These are phyloP conservation scores for Agapanthus africanus DNA, from an alignment of 106 monocot genomes.

Conservation along the genomic window DNA sequence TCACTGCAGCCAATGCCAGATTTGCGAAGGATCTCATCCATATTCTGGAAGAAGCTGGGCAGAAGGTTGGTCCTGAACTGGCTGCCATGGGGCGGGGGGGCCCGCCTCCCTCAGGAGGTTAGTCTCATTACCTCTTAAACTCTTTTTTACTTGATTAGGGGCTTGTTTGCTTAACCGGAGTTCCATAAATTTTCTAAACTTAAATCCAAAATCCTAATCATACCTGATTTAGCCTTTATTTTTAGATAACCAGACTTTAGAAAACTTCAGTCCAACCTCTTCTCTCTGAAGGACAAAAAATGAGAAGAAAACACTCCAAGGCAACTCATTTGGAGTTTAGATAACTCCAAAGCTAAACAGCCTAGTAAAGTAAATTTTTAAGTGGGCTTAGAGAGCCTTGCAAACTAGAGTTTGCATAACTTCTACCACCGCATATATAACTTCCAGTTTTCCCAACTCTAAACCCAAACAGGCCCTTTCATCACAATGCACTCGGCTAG, in stretches of 20 bases:
- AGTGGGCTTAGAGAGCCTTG: no score
- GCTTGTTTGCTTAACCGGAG: not conserved
- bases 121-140: not conserved
- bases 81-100: conserved; percentile 77
- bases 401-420: no score
- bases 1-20: conserved; percentile 92
- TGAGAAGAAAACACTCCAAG: no score
- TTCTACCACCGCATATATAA: no score
- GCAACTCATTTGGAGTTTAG: no score
- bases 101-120: conserved; percentile 60
- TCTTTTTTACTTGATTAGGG: not conserved
- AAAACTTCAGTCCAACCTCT: no score
- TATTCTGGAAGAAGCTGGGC: conserved; percentile 94
- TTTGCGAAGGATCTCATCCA: conserved; percentile 83
- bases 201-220: not conserved
- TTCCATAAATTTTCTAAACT: not conserved
- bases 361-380: no score
- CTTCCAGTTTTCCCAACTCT: no score
- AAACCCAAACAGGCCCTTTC: no score
- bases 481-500: no score
- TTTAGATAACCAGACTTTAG: not conserved
- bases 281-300: no score
- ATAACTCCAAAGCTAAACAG: no score
- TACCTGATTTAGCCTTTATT: not conserved
- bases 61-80: conserved; percentile 78